Evolutionary conservation across 2,329 filamentous ascomycete genomes (phyloP), one percentile per base, ranked within the genome.

Genomic region (Lizonia empirigonia): DNA sequence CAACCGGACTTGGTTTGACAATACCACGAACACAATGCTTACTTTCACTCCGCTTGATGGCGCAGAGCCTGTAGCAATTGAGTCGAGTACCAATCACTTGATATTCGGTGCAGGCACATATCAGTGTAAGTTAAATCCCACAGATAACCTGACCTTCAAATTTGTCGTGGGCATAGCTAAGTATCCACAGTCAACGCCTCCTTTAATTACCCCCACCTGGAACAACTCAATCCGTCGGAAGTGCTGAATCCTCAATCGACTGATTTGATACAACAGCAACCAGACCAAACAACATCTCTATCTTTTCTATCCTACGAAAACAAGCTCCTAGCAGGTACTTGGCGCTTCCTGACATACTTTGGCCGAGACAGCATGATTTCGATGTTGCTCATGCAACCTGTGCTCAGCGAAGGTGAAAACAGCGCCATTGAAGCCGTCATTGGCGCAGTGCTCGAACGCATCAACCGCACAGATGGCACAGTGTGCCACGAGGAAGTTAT

Each of bases 291-390:
- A 1, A 75, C 74, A 0, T 82, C 83, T 0, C 69, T 87, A 0
- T 82, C 83, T 0, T 87, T 88, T 67, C 72, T 88, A 4, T 87
- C 85, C 0, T 88, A 87, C 56, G 81, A 76, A 0, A 74, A 83
- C 24, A 88, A 87, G 57, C 73, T 88, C 0, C 74, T 86, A 2
- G 85, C 85, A 1, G 85, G 85, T 9, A 83, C 82, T 4, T 88
- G 84, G 85, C 74, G 84, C 1, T 88, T 87, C 58, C 67, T 88
- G 35, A 87, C 85, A 0, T 88, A 87, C 61, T 87, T 88, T 69
- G 85, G 84, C 0, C 78, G 85, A 9, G 85, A 88, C 61, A 84
- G 80, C 53, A 84, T 87, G 77, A 85, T 88, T 30, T 76, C 82
- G 1, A 74, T 81, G 12, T 75, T 87, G 0, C 71, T 88, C 0